Conservation (phyloP, 2,329 filamentous ascomycete genomes). For the Aspergillus ibericus region DNA sequence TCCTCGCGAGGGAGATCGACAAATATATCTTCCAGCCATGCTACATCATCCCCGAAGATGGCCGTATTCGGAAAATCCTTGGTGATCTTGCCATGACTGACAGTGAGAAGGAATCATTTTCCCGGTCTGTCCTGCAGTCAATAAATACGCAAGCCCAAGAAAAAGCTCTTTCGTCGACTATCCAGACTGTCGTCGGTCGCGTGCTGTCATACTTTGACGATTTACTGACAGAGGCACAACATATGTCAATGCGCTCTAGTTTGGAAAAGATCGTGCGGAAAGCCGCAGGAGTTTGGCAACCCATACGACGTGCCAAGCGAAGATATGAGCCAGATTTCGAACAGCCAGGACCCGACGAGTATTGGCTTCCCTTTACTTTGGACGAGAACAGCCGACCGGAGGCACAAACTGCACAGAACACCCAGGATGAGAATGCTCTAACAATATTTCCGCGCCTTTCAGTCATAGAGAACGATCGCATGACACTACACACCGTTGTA, state of each 20-base stretch:
- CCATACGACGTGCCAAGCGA: conserved; percentile 11
- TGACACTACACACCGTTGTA: not conserved
- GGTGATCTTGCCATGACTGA: conserved; percentile 17
- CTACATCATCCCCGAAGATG: conserved; percentile 24
- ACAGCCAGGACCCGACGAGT: conserved; percentile 6
- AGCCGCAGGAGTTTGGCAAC: conserved; percentile 15
- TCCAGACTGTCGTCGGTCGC: not conserved
- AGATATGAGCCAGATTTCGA: conserved; percentile 18
- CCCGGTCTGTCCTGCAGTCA: conserved; percentile 20
- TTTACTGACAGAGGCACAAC: conserved; percentile 8
- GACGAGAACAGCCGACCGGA: not conserved
- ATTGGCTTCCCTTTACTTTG: conserved; percentile 13
- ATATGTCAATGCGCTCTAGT: conserved; percentile 11
- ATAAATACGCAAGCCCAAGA: conserved; percentile 14
- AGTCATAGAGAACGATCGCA: conserved; percentile 2
- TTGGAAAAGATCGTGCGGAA: conserved; percentile 15
- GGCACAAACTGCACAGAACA: not conserved
- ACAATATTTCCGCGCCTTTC: conserved; percentile 6
- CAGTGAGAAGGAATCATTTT: conserved; percentile 23
- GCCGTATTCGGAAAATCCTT: conserved; percentile 12
- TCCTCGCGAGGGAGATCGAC: conserved; percentile 29
- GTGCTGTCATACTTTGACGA: conserved; percentile 8
- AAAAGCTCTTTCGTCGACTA: not conserved
- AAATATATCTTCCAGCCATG: conserved; percentile 36
- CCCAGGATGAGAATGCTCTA: not conserved